Evolutionary conservation across 2,329 filamentous ascomycete species (phyloP), one percentile per base, ranked within the genome.

Genomic region (Phaeophleospora eucalypticola): DNA sequence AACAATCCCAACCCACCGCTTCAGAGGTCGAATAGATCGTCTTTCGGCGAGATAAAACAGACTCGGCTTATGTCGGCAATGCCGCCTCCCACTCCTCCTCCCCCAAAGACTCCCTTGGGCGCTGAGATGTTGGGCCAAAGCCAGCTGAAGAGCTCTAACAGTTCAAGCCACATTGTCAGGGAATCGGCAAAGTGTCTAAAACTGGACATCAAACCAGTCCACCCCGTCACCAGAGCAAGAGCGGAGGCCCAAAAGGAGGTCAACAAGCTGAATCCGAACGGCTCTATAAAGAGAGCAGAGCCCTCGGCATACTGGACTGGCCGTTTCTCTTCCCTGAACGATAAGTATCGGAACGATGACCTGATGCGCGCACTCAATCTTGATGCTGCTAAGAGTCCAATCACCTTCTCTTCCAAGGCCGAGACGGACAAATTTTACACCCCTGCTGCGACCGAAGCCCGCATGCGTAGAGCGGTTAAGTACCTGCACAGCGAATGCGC

Each of bases 261-360:
- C 24, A 29, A 29, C 24, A 29, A 29, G 24, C 24, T 12, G 24
- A 29, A 29, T 12, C 24, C 24, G 7, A 12, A 12, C 19, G 9
- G 12, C 40, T 19, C 7, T 21, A 44, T 64, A 37, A 37, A 34
- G 40, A 51, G 27, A 14, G 49, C 58, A 8, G 58, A 69, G 56
- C 65, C 72, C 4, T 71, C 73, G 2, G 63, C 70, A 2, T 84
- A 82, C 62, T 86, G 82, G 82, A 69, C 73, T 9, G 82, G 82
- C 15, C 78, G 82, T 33, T 83, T 84, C 59, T 67, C 74, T 41
- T 67, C 78, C 2, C 64, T 83, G 0, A 71, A 77, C 41, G 81
- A 84, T 63, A 73, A 71, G n/a, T 72, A 76, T 52, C 70, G 69
- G 44, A 71, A 66, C 48, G 73, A 77, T 53, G 60, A 75, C 17